Evolutionary conservation across 805 yeast species (phyloP), one percentile per base, ranked within the genome.

Genomic region (Saturnispora mendoncae): DNA sequence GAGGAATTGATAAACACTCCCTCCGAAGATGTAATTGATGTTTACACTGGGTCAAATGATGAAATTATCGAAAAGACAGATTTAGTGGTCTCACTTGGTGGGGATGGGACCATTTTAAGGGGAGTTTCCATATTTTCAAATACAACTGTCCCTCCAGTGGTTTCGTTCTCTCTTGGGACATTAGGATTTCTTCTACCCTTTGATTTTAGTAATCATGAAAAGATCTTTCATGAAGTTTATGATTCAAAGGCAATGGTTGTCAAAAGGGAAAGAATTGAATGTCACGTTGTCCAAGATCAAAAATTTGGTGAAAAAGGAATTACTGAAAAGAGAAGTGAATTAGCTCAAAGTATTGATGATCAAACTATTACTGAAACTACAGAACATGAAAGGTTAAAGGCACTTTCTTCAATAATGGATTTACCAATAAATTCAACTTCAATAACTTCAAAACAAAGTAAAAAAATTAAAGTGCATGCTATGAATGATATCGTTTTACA

Each of bases 401-500:
- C 41, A 17, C 37, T 44, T 29, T 40, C 46, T 5, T 30, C 48
- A 9, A 42, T 39, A 13, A 41, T 45, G 50, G 36, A 47, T 29
- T 43, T 46, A 31, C 50, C 50, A 9, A 45, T 47, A 17, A 46
- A 45, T 35, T 40, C 42, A 15, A 15, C 44, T 10, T 42, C 51
- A 4, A 45, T 35, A 7, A 33, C 43, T 17, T 43, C 51, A 1
- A 50, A 42, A 28, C 47, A 40, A 18, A 36, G 46, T 15, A 44
- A 49, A 15, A 43, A 50, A 36, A 29, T 47, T 13, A 47, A 47
- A 41, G 41, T 43, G 31, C 86, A 82, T 60, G 96, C 96, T 2
- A 83, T 90, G 92, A 90, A 90, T 62, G 97, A 90, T 57, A 76
- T 90, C 15, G 82, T 81, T 20, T 62, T 90, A 38, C 96, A 90